phyloP scores from a whole-genome alignment of 1,284 basidiomycete species.

The Ustilago esculenta region DNA sequence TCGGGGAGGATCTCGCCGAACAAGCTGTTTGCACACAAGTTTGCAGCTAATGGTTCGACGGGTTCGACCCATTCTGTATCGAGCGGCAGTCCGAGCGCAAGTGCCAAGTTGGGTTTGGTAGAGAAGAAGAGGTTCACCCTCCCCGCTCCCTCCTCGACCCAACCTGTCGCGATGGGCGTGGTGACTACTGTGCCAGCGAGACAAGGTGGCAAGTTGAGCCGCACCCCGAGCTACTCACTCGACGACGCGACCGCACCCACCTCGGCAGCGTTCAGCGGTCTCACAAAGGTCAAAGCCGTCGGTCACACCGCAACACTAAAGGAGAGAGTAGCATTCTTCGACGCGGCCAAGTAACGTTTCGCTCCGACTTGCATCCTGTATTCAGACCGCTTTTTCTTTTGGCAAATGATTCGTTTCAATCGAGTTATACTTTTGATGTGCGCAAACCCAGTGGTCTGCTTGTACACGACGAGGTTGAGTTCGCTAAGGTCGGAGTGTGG shows the following conservation, averaged over 20 bases:
- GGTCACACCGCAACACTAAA: conserved; percentile 35
- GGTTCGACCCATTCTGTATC: not conserved
- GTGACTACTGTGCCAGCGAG: conserved; percentile 13
- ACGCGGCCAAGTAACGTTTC: conserved; percentile 22
- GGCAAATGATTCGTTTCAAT: too few relatives aligned
- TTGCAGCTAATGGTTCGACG: conserved; percentile 11
- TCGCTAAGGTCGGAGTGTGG: too few relatives aligned
- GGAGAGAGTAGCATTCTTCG: conserved; percentile 58
- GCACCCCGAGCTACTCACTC: conserved; percentile 18
- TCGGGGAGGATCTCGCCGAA: conserved; percentile 39
- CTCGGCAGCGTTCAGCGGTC: conserved; percentile 22
- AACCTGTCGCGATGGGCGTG: not conserved
- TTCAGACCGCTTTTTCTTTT: too few relatives aligned
- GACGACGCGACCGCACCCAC: conserved; percentile 13
- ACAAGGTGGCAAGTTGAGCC: conserved; percentile 10
- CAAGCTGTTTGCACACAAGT: conserved; percentile 40
- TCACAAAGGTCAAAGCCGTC: conserved; percentile 26
- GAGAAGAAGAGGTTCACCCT: conserved; percentile 48
- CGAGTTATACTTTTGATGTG: too few relatives aligned
- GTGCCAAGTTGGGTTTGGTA: conserved; percentile 25
- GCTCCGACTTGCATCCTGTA: too few relatives aligned
- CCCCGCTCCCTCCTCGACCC: conserved; percentile 3
- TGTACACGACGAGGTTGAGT: too few relatives aligned
- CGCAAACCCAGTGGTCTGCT: too few relatives aligned
- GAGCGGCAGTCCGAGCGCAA: conserved; percentile 11